Conservation (phyloP, 331 rosid species). For the Cucumis variabilis region DNA sequence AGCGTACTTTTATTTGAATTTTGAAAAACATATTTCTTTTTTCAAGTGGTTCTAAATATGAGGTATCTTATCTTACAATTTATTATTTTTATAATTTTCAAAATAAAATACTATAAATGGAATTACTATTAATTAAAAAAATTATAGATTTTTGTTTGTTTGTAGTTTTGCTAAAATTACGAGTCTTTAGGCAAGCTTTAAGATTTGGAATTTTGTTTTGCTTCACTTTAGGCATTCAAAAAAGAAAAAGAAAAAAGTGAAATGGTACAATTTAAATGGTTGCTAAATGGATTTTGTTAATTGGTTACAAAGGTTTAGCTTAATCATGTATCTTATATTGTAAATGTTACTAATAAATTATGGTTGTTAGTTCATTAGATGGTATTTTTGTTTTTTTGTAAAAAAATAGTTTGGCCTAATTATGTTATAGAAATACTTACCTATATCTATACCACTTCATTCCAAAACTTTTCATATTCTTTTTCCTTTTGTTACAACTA, state of each 20-base stretch:
- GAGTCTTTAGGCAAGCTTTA: neutral
- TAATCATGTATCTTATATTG: neutral
- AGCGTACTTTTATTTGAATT: too few relatives aligned
- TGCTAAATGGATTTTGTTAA: neutral
- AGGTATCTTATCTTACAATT: too few relatives aligned
- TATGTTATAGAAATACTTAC: neutral
- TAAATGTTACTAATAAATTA: neutral
- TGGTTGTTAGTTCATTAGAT: neutral
- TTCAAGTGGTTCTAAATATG: too few relatives aligned
- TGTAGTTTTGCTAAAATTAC: neutral
- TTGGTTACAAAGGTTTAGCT: neutral
- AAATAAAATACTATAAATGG: constrained; percentile 1
- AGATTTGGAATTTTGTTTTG: neutral
- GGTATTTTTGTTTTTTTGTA: neutral
- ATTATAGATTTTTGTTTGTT: too few relatives aligned
- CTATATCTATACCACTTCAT: neutral
- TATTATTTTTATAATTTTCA: neutral
- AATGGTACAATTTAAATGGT: neutral
- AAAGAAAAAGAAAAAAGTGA: neutral
- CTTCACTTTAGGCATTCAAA: neutral
- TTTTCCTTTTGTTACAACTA: neutral
- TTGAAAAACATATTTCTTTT: too few relatives aligned
- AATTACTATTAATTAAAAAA: neutral
- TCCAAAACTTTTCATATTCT: neutral
- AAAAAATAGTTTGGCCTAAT: neutral